Evolutionary conservation across 1,139 yeast genomes (phyloP), one percentile per base, ranked within the genome.

Genomic region (Debaryomycetaceae sp.): DNA sequence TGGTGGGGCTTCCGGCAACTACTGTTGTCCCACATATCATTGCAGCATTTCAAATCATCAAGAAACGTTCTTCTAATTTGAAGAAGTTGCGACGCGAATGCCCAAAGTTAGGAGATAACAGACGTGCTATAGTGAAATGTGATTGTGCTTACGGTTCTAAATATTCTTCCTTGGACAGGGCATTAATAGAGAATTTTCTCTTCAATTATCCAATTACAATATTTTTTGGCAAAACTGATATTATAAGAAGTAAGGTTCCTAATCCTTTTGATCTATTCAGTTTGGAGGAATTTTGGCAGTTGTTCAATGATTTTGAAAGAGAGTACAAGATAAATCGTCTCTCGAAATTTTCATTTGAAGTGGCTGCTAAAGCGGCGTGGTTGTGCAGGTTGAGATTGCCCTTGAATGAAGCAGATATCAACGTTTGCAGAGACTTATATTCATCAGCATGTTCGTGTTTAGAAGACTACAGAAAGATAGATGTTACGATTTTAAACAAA

Each of bases 331-430:
- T 44, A 4, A 24, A 39, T 20, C 23, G 14, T 22, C 35, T 34
- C n/a, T 40, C 44, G 6, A 34, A 40, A 27, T 22, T 33, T 23
- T 37, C 47, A 13, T 44, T 41, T 41, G 47, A 44, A 34, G 39
- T 39, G 9, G 47, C 47, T 6, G 41, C 47, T 8, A 44, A 44
- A 36, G 24, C 40, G 22, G 14, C 44, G 8, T 44, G 47, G 47
- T 27, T 44, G 37, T 44, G 44, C 34, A 34, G 47, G 6, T 31
- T 42, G 6, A 27, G 22, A 22, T 35, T 41, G 5, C 47, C 47
- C 13, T 41, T 44, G 23, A 24, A 36, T 13, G 37, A 40, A n/a
- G 31, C 24, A 27, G 39, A 40, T n/a, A 22, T n/a, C n/a, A 8
- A 7, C 4, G 20, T 14, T 11, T 37, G 38, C 34, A 11, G 27